phyloP scores from a whole-genome alignment of 1,284 basidiomycete genomes.

The Ustilago cynodontis region DNA sequence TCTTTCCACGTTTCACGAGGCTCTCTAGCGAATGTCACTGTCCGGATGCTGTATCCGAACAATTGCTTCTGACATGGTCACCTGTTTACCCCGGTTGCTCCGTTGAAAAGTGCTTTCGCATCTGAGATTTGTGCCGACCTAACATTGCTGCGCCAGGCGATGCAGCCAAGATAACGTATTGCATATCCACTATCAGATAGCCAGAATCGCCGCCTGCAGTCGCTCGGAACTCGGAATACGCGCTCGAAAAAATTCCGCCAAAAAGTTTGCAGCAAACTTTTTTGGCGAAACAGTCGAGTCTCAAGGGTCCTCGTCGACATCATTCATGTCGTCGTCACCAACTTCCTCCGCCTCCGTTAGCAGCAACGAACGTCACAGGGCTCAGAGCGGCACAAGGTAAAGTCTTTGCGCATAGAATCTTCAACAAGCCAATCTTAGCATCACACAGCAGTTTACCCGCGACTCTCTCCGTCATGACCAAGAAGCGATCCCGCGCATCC shows the following conservation, averaged over 20 bases:
- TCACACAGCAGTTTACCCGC: neutral
- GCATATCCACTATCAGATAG: constrained; percentile 21
- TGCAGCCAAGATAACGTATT: neutral
- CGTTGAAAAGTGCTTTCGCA: too few species aligned
- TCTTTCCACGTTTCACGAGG: too few species aligned
- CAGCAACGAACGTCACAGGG: neutral
- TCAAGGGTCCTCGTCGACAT: constrained; percentile 17
- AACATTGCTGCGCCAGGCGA: neutral
- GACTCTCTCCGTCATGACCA: constrained; percentile 28
- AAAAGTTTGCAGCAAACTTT: constrained; percentile 35
- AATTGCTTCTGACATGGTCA: neutral
- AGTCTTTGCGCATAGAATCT: neutral
- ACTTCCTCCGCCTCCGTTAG: neutral
- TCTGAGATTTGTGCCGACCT: neutral
- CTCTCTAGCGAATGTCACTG: too few species aligned
- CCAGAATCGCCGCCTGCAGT: constrained; percentile 15
- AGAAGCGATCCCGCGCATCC: constrained; percentile 49
- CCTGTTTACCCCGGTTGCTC: neutral
- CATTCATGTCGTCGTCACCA: constrained; percentile 1
- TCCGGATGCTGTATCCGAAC: too few species aligned
- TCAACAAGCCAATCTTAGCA: neutral
- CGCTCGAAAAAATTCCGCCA: constrained; percentile 19
- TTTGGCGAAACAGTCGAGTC: neutral
- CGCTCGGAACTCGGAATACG: constrained; percentile 21
- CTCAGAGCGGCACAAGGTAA: neutral